phyloP scores from a whole-genome alignment of 1,284 basidiomycete species.

The Cystobasidium pallidum region DNA sequence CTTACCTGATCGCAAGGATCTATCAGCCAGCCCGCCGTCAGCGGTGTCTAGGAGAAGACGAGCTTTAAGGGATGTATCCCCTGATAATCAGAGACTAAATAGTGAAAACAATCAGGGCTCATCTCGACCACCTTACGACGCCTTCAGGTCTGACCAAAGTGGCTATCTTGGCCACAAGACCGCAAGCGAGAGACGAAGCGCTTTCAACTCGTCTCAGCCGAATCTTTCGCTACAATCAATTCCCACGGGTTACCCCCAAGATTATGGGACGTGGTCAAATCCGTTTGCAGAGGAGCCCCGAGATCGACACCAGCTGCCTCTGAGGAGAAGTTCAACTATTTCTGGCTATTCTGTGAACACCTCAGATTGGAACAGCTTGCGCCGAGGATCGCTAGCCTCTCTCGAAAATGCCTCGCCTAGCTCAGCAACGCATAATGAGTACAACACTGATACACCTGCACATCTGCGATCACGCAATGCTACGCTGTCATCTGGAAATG shows the following conservation, averaged over 20 bases:
- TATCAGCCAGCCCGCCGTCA: neutral
- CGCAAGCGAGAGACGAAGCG: neutral
- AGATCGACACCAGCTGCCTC: neutral
- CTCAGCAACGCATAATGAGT: neutral
- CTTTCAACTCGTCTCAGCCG: neutral
- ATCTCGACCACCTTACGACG: neutral
- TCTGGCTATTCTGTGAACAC: conserved; percentile 40
- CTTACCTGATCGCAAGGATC: neutral
- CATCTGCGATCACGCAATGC: neutral
- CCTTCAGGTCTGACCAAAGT: neutral
- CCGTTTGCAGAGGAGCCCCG: conserved; percentile 21
- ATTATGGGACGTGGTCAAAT: conserved; percentile 23
- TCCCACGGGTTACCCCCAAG: neutral
- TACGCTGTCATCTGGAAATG: neutral
- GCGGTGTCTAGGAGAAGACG: neutral
- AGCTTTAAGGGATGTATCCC: neutral
- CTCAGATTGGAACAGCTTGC: conserved; percentile 38
- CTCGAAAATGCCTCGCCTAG: conserved; percentile 11
- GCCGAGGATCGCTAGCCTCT: conserved; percentile 35
- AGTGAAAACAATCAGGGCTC: neutral
- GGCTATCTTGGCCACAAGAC: neutral
- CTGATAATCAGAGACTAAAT: neutral
- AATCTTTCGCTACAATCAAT: neutral
- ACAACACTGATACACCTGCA: neutral
- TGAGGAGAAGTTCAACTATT: conserved; percentile 36